These are phyloP conservation scores for Candida silvatica DNA, from an alignment of 805 yeast species.

Conservation along the genomic window DNA sequence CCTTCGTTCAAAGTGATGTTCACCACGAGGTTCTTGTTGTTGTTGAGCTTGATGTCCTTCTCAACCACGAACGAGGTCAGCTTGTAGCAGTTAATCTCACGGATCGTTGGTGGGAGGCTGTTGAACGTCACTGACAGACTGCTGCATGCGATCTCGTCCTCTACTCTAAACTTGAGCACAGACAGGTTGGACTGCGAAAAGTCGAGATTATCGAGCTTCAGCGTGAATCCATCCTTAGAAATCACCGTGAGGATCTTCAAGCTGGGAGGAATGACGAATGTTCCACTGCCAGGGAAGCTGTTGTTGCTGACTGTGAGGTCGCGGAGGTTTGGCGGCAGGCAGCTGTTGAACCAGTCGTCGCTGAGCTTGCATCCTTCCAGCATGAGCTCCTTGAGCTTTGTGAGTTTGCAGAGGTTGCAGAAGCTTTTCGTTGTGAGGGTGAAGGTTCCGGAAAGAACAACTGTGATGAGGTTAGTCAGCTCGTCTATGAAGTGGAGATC, in stretches of 20 bases:
- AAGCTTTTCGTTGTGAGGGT: not conserved
- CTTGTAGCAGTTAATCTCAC: slow-evolving; percentile 7
- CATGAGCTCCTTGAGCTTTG: slow-evolving; percentile 6
- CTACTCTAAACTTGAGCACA: slow-evolving; percentile 5
- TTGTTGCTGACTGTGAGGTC: slow-evolving; percentile 5
- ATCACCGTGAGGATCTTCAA: slow-evolving; percentile 5
- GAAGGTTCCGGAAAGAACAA: slow-evolving; percentile 6
- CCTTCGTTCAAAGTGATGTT: not conserved
- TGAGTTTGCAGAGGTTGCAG: slow-evolving; percentile 1
- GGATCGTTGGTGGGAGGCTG: slow-evolving; percentile 3
- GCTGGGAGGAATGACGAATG: slow-evolving; percentile 3
- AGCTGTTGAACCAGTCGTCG: slow-evolving; percentile 6
- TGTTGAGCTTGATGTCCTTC: slow-evolving; percentile 5
- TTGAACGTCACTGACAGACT: not conserved
- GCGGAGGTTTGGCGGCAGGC: slow-evolving; percentile 3
- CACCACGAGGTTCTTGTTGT: not conserved
- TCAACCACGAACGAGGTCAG: slow-evolving; percentile 6
- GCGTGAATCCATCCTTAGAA: not conserved
- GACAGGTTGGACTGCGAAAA: slow-evolving; percentile 1
- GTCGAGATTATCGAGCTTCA: slow-evolving; percentile 4
- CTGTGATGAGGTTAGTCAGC: slow-evolving; percentile 4
- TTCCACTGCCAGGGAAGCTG: slow-evolving; percentile 2
- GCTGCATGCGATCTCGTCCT: slow-evolving; percentile 2
- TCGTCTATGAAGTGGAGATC: slow-evolving; percentile 3
- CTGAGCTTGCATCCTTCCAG: slow-evolving; percentile 5